Base-by-base conservation (phyloP, 2,329 filamentous ascomycete genomes). In the Huntiella savannae region DNA sequence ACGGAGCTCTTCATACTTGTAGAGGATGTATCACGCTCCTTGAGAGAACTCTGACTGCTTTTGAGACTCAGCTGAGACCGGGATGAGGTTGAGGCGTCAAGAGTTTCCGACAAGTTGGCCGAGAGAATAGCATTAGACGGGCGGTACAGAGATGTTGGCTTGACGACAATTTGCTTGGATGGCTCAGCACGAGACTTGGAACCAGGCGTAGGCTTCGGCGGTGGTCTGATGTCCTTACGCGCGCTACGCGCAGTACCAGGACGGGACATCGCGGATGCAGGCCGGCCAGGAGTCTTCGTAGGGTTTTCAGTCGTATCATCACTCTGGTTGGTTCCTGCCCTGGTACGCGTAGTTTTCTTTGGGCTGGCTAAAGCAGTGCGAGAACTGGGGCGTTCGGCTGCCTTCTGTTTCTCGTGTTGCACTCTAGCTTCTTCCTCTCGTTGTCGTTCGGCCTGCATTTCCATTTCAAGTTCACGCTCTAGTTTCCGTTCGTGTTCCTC, bases 151-250 rank as follows among this genome's bases (percentile, higher is more conserved):
- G 75, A 78, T 16, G 71, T 71, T 45, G 75, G 77, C 52, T 79
- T 81, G 50, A 84, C 78, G 48, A 73, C 73, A 54, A 81, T 86
- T 48, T 80, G 74, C 3, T 81, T 83, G 1, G 62, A 45, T 5
- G 78, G 81, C 1, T 73, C 73, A 49, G 78, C 75, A 57, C 77
- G 83, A 0, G 68, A 57, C 57, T 80, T 82, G 1, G 66, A 55
- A 36, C 81, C 76, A 55, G 79, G 80, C 6, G 67, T 67, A 2
- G 77, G 76, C 54, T 73, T 80, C 3, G 71, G 56, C 0, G 76
- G 76, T 45, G 77, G 67, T 55, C 76, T 76, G 48, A 69, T 60
- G 38, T 72, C 70, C 43, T 65, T 69, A 10, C 48, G 48, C 15
- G 46, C 19, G 28, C 48, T 39, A 15, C 46, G 48, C 13, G 38